A percentile compares a stretch with the other conserved stretches of the same genome.
These are phyloP conservation scores for Mycena chlorophos DNA, from an alignment of 768 basidiomycete species.

Conservation along the genomic window DNA sequence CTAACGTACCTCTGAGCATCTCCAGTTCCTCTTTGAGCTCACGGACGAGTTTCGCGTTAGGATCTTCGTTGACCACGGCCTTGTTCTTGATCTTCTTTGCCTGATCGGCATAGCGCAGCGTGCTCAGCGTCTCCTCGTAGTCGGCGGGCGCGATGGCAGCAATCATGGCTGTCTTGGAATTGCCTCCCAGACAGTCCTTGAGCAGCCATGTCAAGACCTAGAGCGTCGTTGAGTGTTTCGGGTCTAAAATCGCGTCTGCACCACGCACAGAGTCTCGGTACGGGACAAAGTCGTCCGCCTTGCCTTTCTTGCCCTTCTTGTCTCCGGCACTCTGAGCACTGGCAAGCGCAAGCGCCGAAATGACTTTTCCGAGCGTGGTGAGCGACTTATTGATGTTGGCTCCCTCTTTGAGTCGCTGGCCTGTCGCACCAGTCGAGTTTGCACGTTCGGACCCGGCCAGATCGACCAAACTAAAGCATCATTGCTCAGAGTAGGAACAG, in stretches of 20 bases:
- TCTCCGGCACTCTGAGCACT: constrained; percentile 58
- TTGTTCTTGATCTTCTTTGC: constrained; percentile 99
- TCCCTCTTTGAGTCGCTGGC: constrained; percentile 93
- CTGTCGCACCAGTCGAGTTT: constrained; percentile 96
- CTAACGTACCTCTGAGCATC: constrained; percentile 71
- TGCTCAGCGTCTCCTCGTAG: constrained; percentile 96
- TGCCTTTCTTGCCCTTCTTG: constrained; percentile 88
- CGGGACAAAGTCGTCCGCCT: constrained; percentile 90
- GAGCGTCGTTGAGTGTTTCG: background rate
- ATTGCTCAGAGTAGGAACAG: constrained; percentile 1
- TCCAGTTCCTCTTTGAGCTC: constrained; percentile 99
- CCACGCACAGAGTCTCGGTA: constrained; percentile 90
- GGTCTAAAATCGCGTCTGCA: constrained; percentile 3
- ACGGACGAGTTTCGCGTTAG: constrained; percentile 96
- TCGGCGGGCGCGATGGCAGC: constrained; percentile 98
- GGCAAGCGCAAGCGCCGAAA: constrained; percentile 81
- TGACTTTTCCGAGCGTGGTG: constrained; percentile 97
- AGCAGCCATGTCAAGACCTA: constrained; percentile 97
- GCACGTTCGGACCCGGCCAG: constrained; percentile 96
- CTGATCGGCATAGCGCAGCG: constrained; percentile 95
- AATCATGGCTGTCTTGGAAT: constrained; percentile 99
- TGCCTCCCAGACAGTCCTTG: constrained; percentile 96
- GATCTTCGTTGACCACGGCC: constrained; percentile 98
- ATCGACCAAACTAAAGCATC: constrained; percentile 75
- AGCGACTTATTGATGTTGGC: constrained; percentile 99